Conservation (phyloP, 495 filamentous ascomycete species). For the Aspergillus steynii region DNA sequence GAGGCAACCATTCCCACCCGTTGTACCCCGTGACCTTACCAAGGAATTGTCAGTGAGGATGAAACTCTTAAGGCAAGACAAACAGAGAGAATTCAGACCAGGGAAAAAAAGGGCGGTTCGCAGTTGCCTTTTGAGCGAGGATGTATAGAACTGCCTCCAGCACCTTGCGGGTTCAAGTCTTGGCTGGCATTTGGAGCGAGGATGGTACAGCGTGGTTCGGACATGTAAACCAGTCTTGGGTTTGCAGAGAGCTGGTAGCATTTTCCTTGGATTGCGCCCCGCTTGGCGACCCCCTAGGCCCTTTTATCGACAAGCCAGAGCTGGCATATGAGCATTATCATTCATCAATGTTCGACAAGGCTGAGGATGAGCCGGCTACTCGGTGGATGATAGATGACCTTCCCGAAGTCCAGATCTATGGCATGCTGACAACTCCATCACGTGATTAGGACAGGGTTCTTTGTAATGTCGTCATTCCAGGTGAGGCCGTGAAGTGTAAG, state of each 20-base stretch:
- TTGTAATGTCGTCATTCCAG: neutral
- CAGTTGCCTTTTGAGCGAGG: conserved; percentile 25
- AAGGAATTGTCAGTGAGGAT: conserved; percentile 11
- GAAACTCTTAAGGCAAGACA: neutral
- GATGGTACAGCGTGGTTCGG: conserved; percentile 1
- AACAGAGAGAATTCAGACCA: conserved; percentile 47
- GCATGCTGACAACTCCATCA: neutral
- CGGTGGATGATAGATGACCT: conserved; percentile 1
- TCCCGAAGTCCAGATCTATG: neutral
- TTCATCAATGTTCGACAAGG: neutral
- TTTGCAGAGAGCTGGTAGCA: conserved; percentile 8
- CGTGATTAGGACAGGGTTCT: neutral
- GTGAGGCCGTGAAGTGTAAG: neutral
- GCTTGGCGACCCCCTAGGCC: neutral
- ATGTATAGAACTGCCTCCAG: neutral
- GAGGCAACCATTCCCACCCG: conserved; percentile 85
- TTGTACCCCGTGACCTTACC: conserved; percentile 87
- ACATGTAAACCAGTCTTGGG: conserved; percentile 7
- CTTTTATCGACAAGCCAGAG: neutral
- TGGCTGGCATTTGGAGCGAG: neutral
- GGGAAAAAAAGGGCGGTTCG: conserved; percentile 85
- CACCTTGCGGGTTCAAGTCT: neutral
- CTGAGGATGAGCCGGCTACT: neutral
- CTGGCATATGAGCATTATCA: conserved; percentile 16
- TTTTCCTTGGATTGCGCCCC: conserved; percentile 3